Conservation (phyloP, 805 yeast genomes). For the Yarrowia deformans region DNA sequence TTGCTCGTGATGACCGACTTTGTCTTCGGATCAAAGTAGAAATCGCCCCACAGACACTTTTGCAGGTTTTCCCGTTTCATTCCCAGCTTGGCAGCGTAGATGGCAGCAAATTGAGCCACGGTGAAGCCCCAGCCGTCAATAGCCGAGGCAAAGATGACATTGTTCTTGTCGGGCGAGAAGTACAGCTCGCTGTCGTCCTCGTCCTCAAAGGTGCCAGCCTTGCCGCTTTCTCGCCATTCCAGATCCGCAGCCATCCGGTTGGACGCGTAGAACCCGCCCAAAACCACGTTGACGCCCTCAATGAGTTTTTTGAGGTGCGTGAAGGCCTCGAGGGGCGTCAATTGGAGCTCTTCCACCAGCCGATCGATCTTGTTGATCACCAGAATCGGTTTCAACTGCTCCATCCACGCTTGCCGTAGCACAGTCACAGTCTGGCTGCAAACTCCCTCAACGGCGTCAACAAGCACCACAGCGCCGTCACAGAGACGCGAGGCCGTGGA, state of each 20-base stretch:
- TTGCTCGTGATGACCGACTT: conserved; percentile 71
- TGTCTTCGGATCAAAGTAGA: conserved; percentile 84
- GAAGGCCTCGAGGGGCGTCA: conserved; percentile 86
- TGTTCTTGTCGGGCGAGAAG: conserved; percentile 85
- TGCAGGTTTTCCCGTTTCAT: conserved; percentile 79
- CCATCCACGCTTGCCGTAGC: conserved; percentile 93
- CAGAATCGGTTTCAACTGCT: conserved; percentile 82
- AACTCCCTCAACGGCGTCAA: conserved; percentile 98
- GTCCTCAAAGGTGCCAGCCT: conserved; percentile 66
- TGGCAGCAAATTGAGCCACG: conserved; percentile 83
- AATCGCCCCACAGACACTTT: conserved; percentile 97
- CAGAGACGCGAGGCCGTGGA: conserved; percentile 94
- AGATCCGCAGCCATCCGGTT: conserved; percentile 90
- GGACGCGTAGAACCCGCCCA: conserved; percentile 92
- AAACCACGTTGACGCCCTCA: conserved; percentile 93
- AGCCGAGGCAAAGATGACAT: conserved; percentile 90
- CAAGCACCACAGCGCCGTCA: conserved; percentile 94
- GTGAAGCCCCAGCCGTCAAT: conserved; percentile 98
- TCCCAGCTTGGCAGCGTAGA: conserved; percentile 84
- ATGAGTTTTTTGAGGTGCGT: conserved; percentile 76
- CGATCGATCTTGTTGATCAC: conserved; percentile 93
- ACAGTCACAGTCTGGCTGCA: conserved; percentile 97
- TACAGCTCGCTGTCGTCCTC: conserved; percentile 81
- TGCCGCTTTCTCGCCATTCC: conserved; percentile 47
- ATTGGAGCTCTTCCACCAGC: conserved; percentile 77